Percentiles rank a stretch among this genome's conserved stretches.
Conservation (phyloP, 2,329 filamentous ascomycete genomes). For the Colletotrichum incanum region DNA sequence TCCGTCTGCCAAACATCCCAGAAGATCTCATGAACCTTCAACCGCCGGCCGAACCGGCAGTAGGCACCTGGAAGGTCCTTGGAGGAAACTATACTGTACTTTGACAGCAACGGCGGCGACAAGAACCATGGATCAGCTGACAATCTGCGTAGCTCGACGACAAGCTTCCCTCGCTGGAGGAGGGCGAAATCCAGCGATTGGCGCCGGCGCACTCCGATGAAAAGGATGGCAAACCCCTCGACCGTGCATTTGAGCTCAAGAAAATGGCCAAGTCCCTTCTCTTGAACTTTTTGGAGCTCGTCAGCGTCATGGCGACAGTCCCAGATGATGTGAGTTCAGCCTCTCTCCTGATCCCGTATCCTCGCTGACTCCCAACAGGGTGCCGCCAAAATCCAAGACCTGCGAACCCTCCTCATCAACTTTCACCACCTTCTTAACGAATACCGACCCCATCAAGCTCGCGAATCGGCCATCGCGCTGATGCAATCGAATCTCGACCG, state of each 20-base stretch:
- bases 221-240: constrained; percentile 70
- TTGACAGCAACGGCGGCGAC: background rate
- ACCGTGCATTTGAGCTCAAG: constrained; percentile 79
- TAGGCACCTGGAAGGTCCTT: constrained; percentile 83
- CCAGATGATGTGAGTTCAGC: constrained; percentile 66
- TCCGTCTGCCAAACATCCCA: constrained; percentile 69
- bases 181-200: constrained; percentile 75
- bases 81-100: constrained; percentile 75
- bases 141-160: constrained; percentile 65
- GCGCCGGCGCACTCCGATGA: constrained; percentile 55
- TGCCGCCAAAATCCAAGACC: constrained; percentile 80
- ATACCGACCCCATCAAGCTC: constrained; percentile 92
- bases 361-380: constrained; percentile 59
- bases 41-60: constrained; percentile 81
- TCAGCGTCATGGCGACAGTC: constrained; percentile 78
- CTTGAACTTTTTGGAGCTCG: constrained; percentile 89
- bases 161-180: constrained; percentile 76
- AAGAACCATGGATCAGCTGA: background rate
- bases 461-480: constrained; percentile 88
- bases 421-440: constrained; percentile 95
- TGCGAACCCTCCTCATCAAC: constrained; percentile 89
- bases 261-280: constrained; percentile 87
- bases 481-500: constrained; percentile 88
- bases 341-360: background rate
- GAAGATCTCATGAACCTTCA: constrained; percentile 83